Percentiles rank a stretch among this genome's conserved stretches.
Evolutionary conservation across 768 basidiomycete species (phyloP).

Genomic region (Pulveroboletus sp.): DNA sequence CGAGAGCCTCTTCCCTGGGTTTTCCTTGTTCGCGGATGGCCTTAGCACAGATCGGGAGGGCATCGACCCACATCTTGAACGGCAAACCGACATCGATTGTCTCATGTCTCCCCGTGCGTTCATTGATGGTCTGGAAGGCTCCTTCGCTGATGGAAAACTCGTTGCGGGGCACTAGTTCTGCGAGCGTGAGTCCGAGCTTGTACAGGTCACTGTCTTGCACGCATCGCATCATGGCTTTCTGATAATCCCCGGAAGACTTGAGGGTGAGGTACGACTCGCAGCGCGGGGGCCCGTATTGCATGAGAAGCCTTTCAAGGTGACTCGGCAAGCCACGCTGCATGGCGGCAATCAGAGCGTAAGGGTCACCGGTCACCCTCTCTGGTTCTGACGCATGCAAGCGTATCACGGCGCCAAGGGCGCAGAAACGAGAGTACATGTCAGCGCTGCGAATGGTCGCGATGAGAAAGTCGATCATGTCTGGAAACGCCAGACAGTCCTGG

Average conservation of each 20-base stretch:
- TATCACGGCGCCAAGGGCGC: conserved; percentile 49
- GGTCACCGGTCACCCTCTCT: conserved; percentile 43
- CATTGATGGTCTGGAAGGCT: conserved; percentile 42
- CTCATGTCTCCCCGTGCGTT: conserved; percentile 39
- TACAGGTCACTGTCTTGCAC: conserved; percentile 46
- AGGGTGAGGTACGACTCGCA: conserved; percentile 47
- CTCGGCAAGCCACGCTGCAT: conserved; percentile 42
- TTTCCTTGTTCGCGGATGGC: conserved; percentile 45
- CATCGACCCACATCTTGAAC: conserved; percentile 53
- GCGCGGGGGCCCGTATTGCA: conserved; percentile 43
- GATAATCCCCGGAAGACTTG: conserved; percentile 38
- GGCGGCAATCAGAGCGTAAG: conserved; percentile 42
- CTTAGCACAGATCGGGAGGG: conserved; percentile 53
- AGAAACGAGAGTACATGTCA: conserved; percentile 50
- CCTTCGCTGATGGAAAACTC: conserved; percentile 59
- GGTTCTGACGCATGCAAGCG: conserved; percentile 44
- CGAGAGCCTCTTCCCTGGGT: conserved; percentile 41
- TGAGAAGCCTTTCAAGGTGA: conserved; percentile 42
- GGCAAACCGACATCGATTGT: conserved; percentile 47
- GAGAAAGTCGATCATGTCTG: conserved; percentile 44
- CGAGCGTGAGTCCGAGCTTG: conserved; percentile 45
- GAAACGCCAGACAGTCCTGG: conserved; percentile 40
- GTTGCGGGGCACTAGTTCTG: conserved; percentile 47
- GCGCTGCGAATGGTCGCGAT: conserved; percentile 52
- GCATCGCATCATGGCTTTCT: conserved; percentile 49